Evolutionary conservation across 768 basidiomycete species (phyloP).

Genomic region (Plicaturopsis crispa): DNA sequence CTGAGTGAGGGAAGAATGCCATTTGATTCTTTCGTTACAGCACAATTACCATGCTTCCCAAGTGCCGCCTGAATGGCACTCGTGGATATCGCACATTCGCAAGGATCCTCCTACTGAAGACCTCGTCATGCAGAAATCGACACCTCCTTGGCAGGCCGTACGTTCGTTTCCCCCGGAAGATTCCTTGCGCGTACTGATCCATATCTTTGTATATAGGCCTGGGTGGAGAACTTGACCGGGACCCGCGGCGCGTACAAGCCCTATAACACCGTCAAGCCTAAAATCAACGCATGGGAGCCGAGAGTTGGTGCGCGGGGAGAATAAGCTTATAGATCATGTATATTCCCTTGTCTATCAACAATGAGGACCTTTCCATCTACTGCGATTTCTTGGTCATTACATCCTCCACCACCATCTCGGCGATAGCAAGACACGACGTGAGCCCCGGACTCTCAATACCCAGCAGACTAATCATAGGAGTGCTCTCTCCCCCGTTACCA

Average conservation of each 20-base stretch:
- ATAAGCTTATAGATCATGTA: slow-evolving; percentile 1
- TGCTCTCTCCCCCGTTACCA: slow-evolving; percentile 18
- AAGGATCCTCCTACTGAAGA: slow-evolving; percentile 76
- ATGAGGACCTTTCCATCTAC: slow-evolving; percentile 1
- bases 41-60: slow-evolving; percentile 90
- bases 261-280: slow-evolving; percentile 83
- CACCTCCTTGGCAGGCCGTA: slow-evolving; percentile 82
- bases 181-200: not conserved
- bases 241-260: slow-evolving; percentile 85
- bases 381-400: slow-evolving; percentile 27
- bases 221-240: slow-evolving; percentile 86
- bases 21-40: slow-evolving; percentile 21
- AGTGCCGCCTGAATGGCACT: slow-evolving; percentile 94
- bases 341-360: not conserved
- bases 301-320: slow-evolving; percentile 45
- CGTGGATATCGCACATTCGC: slow-evolving; percentile 90
- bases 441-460: slow-evolving; percentile 93
- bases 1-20: not conserved
- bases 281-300: slow-evolving; percentile 80
- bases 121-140: slow-evolving; percentile 53
- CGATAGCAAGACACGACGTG: slow-evolving; percentile 82
- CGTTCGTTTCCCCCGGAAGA: slow-evolving; percentile 23
- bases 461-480: slow-evolving; percentile 70
- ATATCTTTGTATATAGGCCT: slow-evolving; percentile 43
- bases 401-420: slow-evolving; percentile 70